Evolutionary conservation across 1,139 yeast genomes (phyloP), one percentile per base, ranked within the genome.

Genomic region (Saccharomyces pastorianus): DNA sequence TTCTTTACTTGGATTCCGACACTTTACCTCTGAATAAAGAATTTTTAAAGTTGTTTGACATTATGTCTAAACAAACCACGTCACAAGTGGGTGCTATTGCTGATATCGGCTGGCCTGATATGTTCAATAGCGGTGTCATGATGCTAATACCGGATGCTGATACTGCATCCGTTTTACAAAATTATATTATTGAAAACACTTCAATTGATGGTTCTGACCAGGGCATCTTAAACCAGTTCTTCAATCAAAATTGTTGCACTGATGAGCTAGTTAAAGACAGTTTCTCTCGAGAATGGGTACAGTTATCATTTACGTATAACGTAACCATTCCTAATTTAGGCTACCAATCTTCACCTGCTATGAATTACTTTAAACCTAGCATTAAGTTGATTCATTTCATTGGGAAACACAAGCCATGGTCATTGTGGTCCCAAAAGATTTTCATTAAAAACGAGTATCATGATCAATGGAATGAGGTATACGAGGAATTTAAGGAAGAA

Each of bases 151-250:
- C 96, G 2, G 76, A 78, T 61, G 50, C 62, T 5, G 60, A 64
- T 0, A 80, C 77, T 47, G 85, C 75, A 62, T 59, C 71, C 3
- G 73, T 75, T 14, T 72, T 89, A 57, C 56, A 71, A 54, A 58
- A 70, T 32, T 71, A 76, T 54, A 74, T 77, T 49, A 59, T 59
- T 7, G 48, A 57, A 20, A 67, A 69, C 14, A 73, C 77, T 17
- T 82, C 93, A 0, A 88, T 90, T 65, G 98, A 91, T 69, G 97
- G 97, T 52, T 96, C 96, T 3, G 99, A 93, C 70, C 98, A 93
- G 71, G 98, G 98, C 8, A 75, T 93, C 47, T 74, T 93, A 61
- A 93, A 93, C 69, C 89, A 88, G 67, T 87, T 80, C 67, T 89
- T 89, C 68, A 83, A 80, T 56, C 68, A 38, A 38, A 17, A 38